Base-by-base conservation (phyloP, 75 land plant species). In the Gnetum montanum region DNA sequence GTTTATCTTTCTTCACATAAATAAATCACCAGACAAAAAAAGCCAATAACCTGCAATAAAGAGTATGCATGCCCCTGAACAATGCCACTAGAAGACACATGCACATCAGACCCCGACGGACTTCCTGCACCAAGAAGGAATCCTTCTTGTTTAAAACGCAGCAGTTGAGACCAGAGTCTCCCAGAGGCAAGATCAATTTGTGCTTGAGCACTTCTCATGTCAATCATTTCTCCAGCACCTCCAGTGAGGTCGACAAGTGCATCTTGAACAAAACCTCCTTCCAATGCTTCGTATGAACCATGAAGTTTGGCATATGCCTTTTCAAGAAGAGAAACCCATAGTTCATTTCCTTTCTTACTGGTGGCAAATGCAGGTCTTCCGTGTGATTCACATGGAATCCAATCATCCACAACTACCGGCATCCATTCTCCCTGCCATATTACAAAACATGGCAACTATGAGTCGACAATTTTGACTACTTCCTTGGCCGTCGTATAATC, bases 361-460 rank as follows among this genome's bases (percentile, higher is more conserved):
- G 99, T 95, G 28, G 99, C 99, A 79, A 95, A 95, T 63, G 99
- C 99, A n/a, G 99, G 99, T 62, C 80, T 95, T n/a, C 92, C 86
- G 11, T 78, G 77, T 15, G 83, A 66, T 63, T 95, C 97, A 72
- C 99, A 95, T 44, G 99, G 99, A 45, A 95, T 90, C 99, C 99
- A 95, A 61, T 95, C 99, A 77, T 95, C 99, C 35, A 95, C 93
- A 54, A 95, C 85, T 12, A 95, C 99, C 35, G 99, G 97, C 20
- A 95, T 97, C 99, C 99, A 95, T 49, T 95, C 99, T 46, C 99
- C 97, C 99, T 95, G 56, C n/a, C n/a, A n/a, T n/a, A n/a, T n/a
- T n/a, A n/a, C n/a, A 4, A 54, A 41, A 46, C 3, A 37, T 13
- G 8, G 4, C 15, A 10, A 40, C n/a, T n/a, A n/a, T n/a, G n/a